phyloP scores from a whole-genome alignment of 305 asterid genomes.

The Caryopteris hybrid region DNA sequence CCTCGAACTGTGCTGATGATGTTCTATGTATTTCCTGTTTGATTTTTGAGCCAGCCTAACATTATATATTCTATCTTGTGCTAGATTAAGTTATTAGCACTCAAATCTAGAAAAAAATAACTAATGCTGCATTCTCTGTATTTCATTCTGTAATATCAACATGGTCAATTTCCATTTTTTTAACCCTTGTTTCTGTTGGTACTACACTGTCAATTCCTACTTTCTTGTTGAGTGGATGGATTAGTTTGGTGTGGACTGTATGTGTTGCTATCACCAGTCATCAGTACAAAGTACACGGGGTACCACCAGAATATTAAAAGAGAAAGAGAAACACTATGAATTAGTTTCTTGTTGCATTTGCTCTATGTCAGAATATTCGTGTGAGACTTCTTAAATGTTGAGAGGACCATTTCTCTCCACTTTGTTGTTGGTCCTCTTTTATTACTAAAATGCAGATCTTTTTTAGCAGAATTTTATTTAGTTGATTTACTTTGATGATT shows the following conservation, averaged over 20 bases:
- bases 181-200: background rate
- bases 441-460: background rate
- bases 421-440: background rate
- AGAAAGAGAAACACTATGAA: background rate
- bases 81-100: background rate
- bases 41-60: background rate
- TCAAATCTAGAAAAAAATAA: no score
- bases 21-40: background rate
- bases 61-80: background rate
- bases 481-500: background rate
- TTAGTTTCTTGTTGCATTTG: constrained; percentile 1
- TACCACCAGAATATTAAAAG: background rate
- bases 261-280: background rate
- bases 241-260: background rate
- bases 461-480: background rate
- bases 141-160: no score
- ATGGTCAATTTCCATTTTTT: no score
- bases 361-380: background rate
- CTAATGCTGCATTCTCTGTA: no score
- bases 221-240: background rate
- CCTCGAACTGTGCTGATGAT: background rate
- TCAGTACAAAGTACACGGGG: background rate
- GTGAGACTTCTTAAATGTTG: background rate
- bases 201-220: background rate
- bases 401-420: constrained; percentile 4